These are phyloP conservation scores for Hansenula sp. DNA, from an alignment of 1,139 yeast species.

Conservation along the genomic window DNA sequence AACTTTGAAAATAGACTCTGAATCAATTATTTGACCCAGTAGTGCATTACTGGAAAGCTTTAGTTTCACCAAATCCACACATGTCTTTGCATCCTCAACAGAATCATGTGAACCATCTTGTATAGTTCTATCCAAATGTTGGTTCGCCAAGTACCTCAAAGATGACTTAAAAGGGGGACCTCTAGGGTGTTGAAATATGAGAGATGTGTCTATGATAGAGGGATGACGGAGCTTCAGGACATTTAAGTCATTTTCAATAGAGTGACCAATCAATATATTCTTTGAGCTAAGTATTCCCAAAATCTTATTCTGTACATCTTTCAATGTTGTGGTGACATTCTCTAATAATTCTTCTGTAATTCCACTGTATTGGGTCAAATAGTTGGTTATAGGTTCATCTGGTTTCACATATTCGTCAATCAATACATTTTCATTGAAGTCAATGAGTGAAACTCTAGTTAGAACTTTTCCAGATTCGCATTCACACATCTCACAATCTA, in stretches of 20 bases:
- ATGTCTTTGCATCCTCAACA: constrained; percentile 77
- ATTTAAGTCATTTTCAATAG: constrained; percentile 62
- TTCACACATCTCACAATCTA: constrained; percentile 93
- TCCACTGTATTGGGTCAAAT: constrained; percentile 81
- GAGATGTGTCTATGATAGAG: constrained; percentile 62
- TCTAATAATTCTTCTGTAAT: constrained; percentile 65
- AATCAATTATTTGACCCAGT: constrained; percentile 53
- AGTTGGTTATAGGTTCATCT: constrained; percentile 64
- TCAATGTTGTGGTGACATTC: constrained; percentile 58
- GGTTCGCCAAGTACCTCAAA: constrained; percentile 59
- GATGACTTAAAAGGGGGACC: constrained; percentile 83
- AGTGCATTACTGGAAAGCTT: constrained; percentile 63
- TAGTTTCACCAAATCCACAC: constrained; percentile 69
- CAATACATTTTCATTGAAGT: constrained; percentile 54
- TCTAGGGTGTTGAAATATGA: constrained; percentile 64
- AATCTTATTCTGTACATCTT: constrained; percentile 62
- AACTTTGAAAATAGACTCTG: constrained; percentile 35
- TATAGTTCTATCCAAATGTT: constrained; percentile 51
- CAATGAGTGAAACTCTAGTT: constrained; percentile 72
- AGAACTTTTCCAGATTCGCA: constrained; percentile 59
- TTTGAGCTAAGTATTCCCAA: constrained; percentile 38
- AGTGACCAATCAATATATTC: constrained; percentile 69
- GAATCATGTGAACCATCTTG: constrained; percentile 76
- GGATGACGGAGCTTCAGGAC: constrained; percentile 60
- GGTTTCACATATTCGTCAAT: constrained; percentile 80